These are phyloP conservation scores for Solanum chacoense DNA, from an alignment of 305 asterid genomes.

Conservation along the genomic window DNA sequence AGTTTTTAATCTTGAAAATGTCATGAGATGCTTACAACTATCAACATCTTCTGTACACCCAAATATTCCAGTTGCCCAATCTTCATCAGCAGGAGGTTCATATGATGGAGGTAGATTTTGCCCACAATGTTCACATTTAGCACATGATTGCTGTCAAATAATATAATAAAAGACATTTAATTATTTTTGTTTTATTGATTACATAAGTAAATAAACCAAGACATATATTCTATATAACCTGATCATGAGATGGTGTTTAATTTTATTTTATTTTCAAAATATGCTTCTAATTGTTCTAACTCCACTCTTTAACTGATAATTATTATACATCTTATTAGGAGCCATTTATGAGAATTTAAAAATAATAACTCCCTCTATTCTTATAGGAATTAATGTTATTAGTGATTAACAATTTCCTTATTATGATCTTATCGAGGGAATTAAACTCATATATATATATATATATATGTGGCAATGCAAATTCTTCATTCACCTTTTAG, in stretches of 20 bases:
- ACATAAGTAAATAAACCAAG: neutral
- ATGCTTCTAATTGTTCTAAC: neutral
- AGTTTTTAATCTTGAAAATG: neutral
- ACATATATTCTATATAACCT: neutral
- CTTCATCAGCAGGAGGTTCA: slow-evolving; percentile 62
- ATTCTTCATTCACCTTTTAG: neutral
- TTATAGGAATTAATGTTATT: neutral
- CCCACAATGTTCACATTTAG: slow-evolving; percentile 61
- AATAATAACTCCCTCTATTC: neutral
- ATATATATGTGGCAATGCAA: neutral
- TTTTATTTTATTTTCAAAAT: neutral
- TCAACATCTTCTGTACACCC: slow-evolving; percentile 59
- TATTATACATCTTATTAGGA: neutral
- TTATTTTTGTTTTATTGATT: neutral
- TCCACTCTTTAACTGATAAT: neutral
- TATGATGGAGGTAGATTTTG: slow-evolving; percentile 53
- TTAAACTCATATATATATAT: neutral
- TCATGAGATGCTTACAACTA: slow-evolving; percentile 32
- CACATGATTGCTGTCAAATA: slow-evolving; percentile 35
- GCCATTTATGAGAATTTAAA: neutral
- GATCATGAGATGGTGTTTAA: neutral
- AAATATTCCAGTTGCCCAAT: slow-evolving; percentile 59
- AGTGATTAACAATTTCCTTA: neutral
- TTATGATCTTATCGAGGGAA: neutral
- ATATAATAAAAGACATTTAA: neutral